A percentile compares a stretch with the other conserved stretches of the same genome.
Evolutionary conservation across 2,329 filamentous ascomycete genomes (phyloP).

Genomic region (Juglanconis juglandina): DNA sequence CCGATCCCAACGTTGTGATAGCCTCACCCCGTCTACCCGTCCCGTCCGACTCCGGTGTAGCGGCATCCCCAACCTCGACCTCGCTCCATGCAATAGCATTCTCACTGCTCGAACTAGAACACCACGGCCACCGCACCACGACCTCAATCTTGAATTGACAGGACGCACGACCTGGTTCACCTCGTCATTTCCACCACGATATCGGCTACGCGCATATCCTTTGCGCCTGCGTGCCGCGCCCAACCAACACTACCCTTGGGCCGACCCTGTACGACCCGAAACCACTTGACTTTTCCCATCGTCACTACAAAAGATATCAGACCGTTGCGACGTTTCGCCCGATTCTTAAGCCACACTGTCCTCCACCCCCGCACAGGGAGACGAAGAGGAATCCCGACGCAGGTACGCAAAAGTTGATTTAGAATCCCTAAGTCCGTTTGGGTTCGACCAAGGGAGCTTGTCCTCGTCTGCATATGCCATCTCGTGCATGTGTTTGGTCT

Average conservation of each 20-base stretch:
- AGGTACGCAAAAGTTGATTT: slow-evolving; percentile 1
- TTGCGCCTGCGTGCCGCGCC: neutral
- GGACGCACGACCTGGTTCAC: neutral
- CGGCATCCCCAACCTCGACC: neutral
- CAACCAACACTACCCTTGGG: neutral
- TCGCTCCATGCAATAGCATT: neutral
- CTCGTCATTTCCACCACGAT: neutral
- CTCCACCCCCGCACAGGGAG: neutral
- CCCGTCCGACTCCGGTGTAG: neutral
- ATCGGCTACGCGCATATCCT: neutral
- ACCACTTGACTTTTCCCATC: neutral
- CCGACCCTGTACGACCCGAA: slow-evolving; percentile 3
- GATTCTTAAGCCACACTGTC: neutral
- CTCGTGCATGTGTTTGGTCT: slow-evolving; percentile 2
- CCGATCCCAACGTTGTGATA: neutral
- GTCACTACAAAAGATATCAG: neutral
- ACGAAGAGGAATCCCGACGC: neutral
- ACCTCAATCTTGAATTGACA: neutral
- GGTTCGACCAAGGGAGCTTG: neutral
- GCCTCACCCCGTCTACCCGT: neutral
- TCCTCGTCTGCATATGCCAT: neutral
- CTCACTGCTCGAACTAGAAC: neutral
- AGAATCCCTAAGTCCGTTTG: neutral
- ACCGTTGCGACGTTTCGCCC: neutral
- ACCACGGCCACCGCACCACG: neutral